These are phyloP conservation scores for Pythium rishiriense DNA, from an alignment of 352 stramenopile genomes.

Conservation along the genomic window DNA sequence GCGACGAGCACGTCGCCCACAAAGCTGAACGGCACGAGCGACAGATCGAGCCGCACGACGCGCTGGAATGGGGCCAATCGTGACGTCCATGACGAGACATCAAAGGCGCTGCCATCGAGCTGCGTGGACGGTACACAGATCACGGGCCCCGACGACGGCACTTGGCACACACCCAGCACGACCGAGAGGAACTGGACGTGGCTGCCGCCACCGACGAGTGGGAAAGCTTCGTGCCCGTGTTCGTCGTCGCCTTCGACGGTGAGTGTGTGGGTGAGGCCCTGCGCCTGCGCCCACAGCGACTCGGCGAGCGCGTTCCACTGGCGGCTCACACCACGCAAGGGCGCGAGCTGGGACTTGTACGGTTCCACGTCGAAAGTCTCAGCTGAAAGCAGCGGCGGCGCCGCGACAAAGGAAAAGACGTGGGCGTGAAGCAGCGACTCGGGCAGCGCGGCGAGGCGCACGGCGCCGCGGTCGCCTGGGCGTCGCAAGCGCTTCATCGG, in stretches of 20 bases:
- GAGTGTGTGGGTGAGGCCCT: background rate
- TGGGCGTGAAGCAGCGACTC: slow-evolving; percentile 8
- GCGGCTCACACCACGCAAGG: slow-evolving; percentile 11
- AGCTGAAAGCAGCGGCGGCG: slow-evolving; percentile 8
- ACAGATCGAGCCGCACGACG: slow-evolving; percentile 11
- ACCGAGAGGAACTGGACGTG: background rate
- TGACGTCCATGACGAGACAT: background rate
- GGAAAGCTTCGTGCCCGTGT: background rate
- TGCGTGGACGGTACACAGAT: background rate
- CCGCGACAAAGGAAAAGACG: slow-evolving; percentile 14
- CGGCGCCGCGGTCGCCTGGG: background rate
- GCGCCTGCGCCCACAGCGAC: background rate
- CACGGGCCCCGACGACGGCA: background rate
- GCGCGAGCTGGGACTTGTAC: background rate
- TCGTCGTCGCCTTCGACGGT: background rate
- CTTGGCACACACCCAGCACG: background rate
- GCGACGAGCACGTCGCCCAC: slow-evolving; percentile 1
- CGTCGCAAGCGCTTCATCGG: slow-evolving; percentile 9
- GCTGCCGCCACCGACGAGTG: background rate
- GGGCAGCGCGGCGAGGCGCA: slow-evolving; percentile 1
- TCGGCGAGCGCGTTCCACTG: slow-evolving; percentile 12
- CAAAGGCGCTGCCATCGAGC: background rate
- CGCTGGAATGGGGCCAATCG: slow-evolving; percentile 7
- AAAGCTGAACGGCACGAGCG: background rate
- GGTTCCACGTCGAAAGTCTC: background rate